Base-by-base conservation (phyloP, 2,329 filamentous ascomycete genomes). In the Claviceps cyperi region DNA sequence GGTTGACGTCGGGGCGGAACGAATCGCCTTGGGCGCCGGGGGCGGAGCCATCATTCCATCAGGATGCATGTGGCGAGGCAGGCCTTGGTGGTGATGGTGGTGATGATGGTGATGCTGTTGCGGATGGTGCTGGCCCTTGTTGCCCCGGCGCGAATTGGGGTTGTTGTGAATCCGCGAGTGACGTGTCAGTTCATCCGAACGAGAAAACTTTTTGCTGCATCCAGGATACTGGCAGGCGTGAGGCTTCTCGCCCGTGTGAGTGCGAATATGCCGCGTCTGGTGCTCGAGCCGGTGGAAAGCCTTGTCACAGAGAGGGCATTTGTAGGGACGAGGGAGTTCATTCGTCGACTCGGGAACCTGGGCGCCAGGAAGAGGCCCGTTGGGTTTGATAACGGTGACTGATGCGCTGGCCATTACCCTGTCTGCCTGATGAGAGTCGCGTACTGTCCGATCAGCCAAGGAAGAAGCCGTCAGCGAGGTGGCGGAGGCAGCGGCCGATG, bases 121-220 rank as follows among this genome's bases (percentile, higher is more conserved):
- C 46, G 64, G 63, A 45, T 66, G 65, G 50, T 73, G 68, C 57
- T 76, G 73, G 28, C 67, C 80, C 74, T 95, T 95, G 75, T 94
- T 94, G 57, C 88, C 90, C 63, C 91, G 77, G 64, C 92, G 78
- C 51, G 90, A 96, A 75, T 97, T 97, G 52, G 92, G 91, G 71
- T 97, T 98, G 80, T 87, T 96, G 78, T 98, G 91, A 72, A 98
- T 98, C 66, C 91, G 81, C 65, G 91, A 96, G 71, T 98, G 91
- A 54, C 91, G 83, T 54, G 92, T 98, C 59, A 98, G 76, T 71
- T 98, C 91, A 64, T 98, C 91, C 13, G 91, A 96, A 56, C 91
- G 83, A 56, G 87, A 94, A 73, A 98, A 97, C 62, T 91, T 87
- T 72, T 97, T 97, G 59, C 86, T 91, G 80, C 91, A 97, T 60